Percentiles rank a stretch among this genome's conserved stretches.
These are phyloP conservation scores for Tephrocybe rancida DNA, from an alignment of 768 basidiomycete genomes.

Conservation along the genomic window DNA sequence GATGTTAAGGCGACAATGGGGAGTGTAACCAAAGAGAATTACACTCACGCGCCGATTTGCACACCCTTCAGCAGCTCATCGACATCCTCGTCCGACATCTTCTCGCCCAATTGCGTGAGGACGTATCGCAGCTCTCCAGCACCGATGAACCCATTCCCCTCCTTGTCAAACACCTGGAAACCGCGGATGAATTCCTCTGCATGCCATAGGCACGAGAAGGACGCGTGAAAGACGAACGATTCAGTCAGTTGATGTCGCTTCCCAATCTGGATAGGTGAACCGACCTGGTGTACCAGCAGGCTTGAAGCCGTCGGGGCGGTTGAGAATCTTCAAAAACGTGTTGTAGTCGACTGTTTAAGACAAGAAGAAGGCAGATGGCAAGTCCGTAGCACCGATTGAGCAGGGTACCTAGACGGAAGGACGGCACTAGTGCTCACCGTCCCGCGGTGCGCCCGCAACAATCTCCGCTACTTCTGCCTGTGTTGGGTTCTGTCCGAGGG, in stretches of 20 bases:
- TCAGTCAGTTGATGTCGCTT: neutral
- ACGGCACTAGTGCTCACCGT: conserved; percentile 49
- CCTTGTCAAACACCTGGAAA: conserved; percentile 99
- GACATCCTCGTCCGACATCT: conserved; percentile 97
- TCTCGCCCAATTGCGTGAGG: conserved; percentile 95
- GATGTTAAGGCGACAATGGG: conserved; percentile 11
- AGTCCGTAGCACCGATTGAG: neutral
- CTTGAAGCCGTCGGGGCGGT: conserved; percentile 95
- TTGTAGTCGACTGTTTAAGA: conserved; percentile 79
- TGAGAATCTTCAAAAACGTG: conserved; percentile 87
- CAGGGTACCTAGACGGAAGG: neutral
- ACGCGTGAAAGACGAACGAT: conserved; percentile 5
- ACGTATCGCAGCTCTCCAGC: conserved; percentile 93
- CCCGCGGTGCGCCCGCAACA: conserved; percentile 67
- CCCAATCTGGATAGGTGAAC: neutral
- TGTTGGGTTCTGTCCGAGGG: conserved; percentile 98
- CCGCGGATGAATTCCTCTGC: conserved; percentile 98
- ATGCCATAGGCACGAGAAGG: neutral
- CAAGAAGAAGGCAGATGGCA: neutral
- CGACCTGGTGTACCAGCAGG: conserved; percentile 54
- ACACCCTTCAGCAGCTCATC: conserved; percentile 97
- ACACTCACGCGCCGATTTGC: conserved; percentile 81
- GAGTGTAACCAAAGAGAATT: too few relatives aligned
- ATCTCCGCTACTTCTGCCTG: conserved; percentile 95
- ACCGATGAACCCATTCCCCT: conserved; percentile 89